Evolutionary conservation across 2,329 filamentous ascomycete species (phyloP), one percentile per base, ranked within the genome.

Genomic region (Calonectria pseudoreteaudii): DNA sequence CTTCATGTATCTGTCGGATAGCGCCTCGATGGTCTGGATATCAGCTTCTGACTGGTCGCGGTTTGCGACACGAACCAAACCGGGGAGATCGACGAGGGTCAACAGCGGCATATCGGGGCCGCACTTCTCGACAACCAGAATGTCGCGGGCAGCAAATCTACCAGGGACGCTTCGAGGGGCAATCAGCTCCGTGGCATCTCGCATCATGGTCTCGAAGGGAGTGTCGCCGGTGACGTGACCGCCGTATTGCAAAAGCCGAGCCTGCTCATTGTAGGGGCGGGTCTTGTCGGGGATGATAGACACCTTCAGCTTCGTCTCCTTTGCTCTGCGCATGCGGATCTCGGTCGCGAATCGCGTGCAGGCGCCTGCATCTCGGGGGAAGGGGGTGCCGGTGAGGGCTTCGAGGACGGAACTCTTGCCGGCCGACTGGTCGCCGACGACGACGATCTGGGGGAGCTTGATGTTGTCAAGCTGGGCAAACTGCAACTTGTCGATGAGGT

Each of bases 341-440:
- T 92, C 90, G 31, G 90, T 92, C 5, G 90, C 88, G 73, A 92
- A 93, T 23, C 91, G 86, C 0, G 91, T 93, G 77, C 91, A 93
- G 2, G 91, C 86, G 60, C 88, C 90, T 66, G 90, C 90, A 74
- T 90, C 90, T 70, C 89, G 85, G 0, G 91, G 91, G 58, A 93
- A 93, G 0, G 88, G 88, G 13, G 91, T 90, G 30, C 90, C 90
- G 0, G 90, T 92, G 47, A 93, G 86, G n/a, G 91, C 90, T 78
- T 92, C 91, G 2, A 93, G 86, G 1, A 92, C 90, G 6, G 91
- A 92, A 76, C 89, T 91, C 81, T 93, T 93, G 26, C 91, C 91
- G 8, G 90, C 89, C 2, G 90, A 92, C 81, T 93, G 91, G 80
- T 93, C 90, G 36, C 91, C 91, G 41, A 91, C 91, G 30, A 93